A percentile compares a stretch with the other conserved stretches of the same genome.
phyloP scores from a whole-genome alignment of 2,329 filamentous ascomycete species.

The Xylariaceae sp. region DNA sequence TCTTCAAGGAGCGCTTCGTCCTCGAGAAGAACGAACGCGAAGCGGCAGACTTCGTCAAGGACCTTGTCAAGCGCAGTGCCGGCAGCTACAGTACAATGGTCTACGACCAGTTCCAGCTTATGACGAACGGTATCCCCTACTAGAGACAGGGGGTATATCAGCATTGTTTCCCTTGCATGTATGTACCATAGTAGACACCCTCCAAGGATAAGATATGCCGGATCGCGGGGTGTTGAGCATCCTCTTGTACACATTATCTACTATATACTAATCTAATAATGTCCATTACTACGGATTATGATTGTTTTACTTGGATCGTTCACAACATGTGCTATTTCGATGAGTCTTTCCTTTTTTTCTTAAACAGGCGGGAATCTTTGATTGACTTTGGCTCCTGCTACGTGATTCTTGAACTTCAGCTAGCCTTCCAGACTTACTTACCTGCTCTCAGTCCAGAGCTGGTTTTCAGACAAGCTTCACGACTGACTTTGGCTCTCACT shows the following conservation, averaged over 20 bases:
- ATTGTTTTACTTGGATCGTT: too few species aligned
- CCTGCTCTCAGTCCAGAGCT: too few species aligned
- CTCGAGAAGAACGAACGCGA: constrained; percentile 87
- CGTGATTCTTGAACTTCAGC: too few species aligned
- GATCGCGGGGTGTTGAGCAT: background rate
- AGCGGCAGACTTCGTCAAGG: constrained; percentile 89
- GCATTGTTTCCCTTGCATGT: background rate
- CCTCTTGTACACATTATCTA: background rate
- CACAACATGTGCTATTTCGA: too few species aligned
- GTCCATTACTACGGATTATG: too few species aligned
- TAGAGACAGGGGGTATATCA: constrained; percentile 36
- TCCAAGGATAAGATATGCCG: background rate
- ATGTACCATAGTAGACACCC: background rate
- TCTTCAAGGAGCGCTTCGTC: constrained; percentile 90
- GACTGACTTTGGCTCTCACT: too few species aligned
- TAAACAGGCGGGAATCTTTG: too few species aligned
- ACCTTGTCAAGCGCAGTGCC: constrained; percentile 83
- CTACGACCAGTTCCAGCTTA: constrained; percentile 95
- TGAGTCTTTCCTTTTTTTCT: too few species aligned
- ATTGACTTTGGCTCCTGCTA: too few species aligned
- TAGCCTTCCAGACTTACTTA: too few species aligned
- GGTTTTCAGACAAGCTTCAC: too few species aligned
- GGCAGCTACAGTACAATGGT: constrained; percentile 86
- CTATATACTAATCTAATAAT: too few species aligned
- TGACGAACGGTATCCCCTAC: constrained; percentile 97